Evolutionary conservation across 306 rosid species (phyloP).

Genomic region (Medicago arabica): DNA sequence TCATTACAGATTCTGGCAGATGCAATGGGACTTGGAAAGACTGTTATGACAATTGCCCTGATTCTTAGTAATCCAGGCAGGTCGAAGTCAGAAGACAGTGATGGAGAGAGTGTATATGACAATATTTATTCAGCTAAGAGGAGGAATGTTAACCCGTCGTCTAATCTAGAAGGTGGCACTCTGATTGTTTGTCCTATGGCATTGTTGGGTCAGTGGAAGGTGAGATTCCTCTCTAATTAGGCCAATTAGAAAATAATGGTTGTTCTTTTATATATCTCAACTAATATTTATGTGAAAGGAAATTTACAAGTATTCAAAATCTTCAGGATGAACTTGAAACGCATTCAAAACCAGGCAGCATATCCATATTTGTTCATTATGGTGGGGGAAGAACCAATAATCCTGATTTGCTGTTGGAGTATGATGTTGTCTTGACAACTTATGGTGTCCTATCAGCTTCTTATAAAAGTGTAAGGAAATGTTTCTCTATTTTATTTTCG

Average conservation of each 20-base stretch:
- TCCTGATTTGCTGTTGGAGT: conserved; percentile 56
- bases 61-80: conserved; percentile 65
- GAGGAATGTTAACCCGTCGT: conserved; percentile 10
- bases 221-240: conserved; percentile 29
- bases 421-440: conserved; percentile 86
- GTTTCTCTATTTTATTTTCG: conserved; percentile 22
- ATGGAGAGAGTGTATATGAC: neutral
- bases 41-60: conserved; percentile 89
- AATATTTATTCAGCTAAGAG: conserved; percentile 38
- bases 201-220: conserved; percentile 94
- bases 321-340: conserved; percentile 87
- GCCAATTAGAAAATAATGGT: neutral
- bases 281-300: conserved; percentile 8
- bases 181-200: conserved; percentile 94
- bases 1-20: conserved; percentile 71
- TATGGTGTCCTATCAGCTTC: conserved; percentile 71
- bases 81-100: conserved; percentile 43
- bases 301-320: conserved; percentile 41
- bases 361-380: conserved; percentile 80
- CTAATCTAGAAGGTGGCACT: conserved; percentile 69
- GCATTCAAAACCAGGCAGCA: conserved; percentile 63
- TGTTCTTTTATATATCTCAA: neutral
- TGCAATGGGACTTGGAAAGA: conserved; percentile 98
- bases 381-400: conserved; percentile 71
- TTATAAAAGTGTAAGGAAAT: conserved; percentile 61